Conservation (phyloP, 2,329 filamentous ascomycete genomes). For the Phoma sp. region DNA sequence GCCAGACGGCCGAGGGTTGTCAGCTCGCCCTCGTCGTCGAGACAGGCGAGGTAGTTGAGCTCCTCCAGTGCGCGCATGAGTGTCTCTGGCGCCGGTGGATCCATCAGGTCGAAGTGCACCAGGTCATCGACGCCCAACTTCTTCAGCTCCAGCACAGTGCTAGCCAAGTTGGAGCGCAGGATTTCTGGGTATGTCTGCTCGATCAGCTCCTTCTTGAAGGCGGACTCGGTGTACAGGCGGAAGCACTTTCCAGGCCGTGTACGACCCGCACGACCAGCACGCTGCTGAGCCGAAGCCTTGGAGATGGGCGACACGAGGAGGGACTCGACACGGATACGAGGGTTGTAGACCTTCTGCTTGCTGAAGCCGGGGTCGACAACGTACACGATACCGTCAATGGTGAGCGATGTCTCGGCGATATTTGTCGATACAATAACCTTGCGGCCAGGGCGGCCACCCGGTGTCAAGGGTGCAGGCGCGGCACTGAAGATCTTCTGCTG, state of each 20-base stretch:
- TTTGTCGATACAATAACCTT: conserved; percentile 96
- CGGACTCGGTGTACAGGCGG: conserved; percentile 90
- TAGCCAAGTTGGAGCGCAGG: conserved; percentile 89
- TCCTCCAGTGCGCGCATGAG: conserved; percentile 98
- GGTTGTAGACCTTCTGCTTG: conserved; percentile 99
- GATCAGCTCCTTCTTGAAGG: conserved; percentile 97
- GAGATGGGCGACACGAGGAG: conserved; percentile 97
- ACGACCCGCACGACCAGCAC: conserved; percentile 98
- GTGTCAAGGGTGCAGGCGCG: conserved; percentile 73
- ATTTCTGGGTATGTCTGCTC: conserved; percentile 98
- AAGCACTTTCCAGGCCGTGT: conserved; percentile 98
- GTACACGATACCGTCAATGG: conserved; percentile 98
- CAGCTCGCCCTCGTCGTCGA: conserved; percentile 94
- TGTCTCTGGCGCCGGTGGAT: conserved; percentile 95
- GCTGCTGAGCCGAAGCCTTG: conserved; percentile 94
- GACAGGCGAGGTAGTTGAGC: conserved; percentile 93
- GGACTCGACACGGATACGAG: conserved; percentile 93
- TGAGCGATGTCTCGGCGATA: conserved; percentile 96
- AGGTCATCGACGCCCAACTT: conserved; percentile 95
- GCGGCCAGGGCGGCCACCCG: conserved; percentile 83
- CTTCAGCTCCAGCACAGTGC: conserved; percentile 94
- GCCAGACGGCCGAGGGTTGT: conserved; percentile 84
- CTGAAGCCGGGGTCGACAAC: conserved; percentile 99
- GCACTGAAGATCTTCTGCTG: conserved; percentile 96
- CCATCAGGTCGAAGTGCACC: conserved; percentile 98